Evolutionary conservation across 352 stramenopile genomes (phyloP).

Genomic region (Pythium brachiatum): DNA sequence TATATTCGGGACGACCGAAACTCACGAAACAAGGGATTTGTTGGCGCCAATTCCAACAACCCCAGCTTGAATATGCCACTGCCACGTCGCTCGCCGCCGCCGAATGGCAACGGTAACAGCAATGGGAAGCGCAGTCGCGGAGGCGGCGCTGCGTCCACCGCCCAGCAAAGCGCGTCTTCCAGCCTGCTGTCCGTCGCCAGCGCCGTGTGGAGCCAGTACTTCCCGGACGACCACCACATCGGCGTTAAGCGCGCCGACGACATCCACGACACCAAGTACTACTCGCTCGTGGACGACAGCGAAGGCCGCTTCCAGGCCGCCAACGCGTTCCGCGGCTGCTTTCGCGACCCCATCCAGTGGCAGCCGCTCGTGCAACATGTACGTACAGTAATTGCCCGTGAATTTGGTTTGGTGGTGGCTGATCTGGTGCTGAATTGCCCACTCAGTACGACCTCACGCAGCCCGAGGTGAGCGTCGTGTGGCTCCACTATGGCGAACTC

Average conservation of each 20-base stretch:
- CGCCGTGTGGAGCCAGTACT: conserved; percentile 78
- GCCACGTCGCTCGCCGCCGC: conserved; percentile 16
- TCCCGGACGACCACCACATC: conserved; percentile 59
- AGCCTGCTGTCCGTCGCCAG: conserved; percentile 39
- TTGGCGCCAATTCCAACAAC: conserved; percentile 10
- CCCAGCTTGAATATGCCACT: conserved; percentile 16
- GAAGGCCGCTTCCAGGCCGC: conserved; percentile 32
- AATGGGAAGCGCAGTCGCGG: conserved; percentile 8
- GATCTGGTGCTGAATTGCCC: conserved; percentile 1
- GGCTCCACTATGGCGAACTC: conserved; percentile 30
- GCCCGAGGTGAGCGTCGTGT: conserved; percentile 26
- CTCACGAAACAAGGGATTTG: too few relatives aligned
- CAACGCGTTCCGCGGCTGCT: conserved; percentile 31
- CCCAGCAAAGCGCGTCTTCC: neutral
- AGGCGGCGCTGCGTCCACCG: neutral
- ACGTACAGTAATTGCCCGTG: conserved; percentile 13
- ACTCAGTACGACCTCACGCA: conserved; percentile 29
- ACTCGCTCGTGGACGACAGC: conserved; percentile 29
- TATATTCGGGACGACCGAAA: too few relatives aligned
- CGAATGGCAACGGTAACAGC: neutral
- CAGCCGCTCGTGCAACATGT: conserved; percentile 29
- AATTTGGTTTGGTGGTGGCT: too few relatives aligned
- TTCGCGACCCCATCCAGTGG: conserved; percentile 28
- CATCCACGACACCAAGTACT: conserved; percentile 22
- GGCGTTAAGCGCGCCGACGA: conserved; percentile 24